Conservation (phyloP, 2,329 filamentous ascomycete genomes). For the Colletotrichum lindemuthianum region DNA sequence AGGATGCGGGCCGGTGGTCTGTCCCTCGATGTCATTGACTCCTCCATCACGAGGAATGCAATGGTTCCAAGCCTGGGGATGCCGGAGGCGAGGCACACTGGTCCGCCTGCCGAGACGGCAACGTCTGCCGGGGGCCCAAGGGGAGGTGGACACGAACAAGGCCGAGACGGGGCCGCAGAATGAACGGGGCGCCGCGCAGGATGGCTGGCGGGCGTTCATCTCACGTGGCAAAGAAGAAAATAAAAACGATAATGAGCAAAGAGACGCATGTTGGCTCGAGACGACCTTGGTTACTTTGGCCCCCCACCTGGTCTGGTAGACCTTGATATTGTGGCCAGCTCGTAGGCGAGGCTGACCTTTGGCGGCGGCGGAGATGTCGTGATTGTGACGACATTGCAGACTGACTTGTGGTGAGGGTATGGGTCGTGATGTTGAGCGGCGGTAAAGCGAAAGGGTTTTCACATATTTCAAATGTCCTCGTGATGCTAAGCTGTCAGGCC, state of each 20-base stretch:
- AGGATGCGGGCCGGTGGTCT: too few relatives aligned
- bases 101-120: constrained; percentile 4
- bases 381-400: background rate
- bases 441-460: too few relatives aligned
- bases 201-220: constrained; percentile 2
- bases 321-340: background rate
- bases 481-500: too few relatives aligned
- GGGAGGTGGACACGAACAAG: background rate
- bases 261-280: background rate
- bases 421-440: too few relatives aligned
- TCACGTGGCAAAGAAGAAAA: background rate
- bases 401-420: background rate
- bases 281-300: too few relatives aligned
- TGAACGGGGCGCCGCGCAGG: constrained; percentile 4
- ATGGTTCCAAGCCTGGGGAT: background rate
- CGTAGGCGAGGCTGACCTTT: background rate
- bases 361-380: background rate
- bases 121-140: background rate
- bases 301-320: too few relatives aligned
- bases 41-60: background rate
- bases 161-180: background rate
- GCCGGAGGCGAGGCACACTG: constrained; percentile 3
- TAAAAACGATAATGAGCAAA: background rate
- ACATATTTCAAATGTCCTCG: too few relatives aligned
- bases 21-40: background rate